phyloP scores from a whole-genome alignment of 805 yeast genomes.

The Zygotorulaspora chibaensis region DNA sequence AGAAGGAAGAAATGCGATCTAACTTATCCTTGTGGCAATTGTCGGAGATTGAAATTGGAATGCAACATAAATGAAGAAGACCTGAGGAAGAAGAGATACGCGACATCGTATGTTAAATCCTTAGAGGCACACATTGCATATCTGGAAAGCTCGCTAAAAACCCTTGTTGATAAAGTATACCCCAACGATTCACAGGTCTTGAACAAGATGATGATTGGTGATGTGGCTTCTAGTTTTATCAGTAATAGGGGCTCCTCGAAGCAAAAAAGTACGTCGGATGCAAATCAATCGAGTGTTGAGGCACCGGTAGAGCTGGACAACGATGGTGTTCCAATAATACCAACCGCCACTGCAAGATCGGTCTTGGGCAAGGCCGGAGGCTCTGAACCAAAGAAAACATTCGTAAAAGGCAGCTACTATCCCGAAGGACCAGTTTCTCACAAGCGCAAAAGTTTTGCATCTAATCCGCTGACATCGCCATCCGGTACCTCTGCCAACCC shows the following conservation, averaged over 20 bases:
- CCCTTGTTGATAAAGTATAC: conserved; percentile 21
- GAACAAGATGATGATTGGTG: conserved; percentile 21
- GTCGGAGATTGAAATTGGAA: conserved; percentile 40
- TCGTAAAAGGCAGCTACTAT: conserved; percentile 33
- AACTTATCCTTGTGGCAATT: conserved; percentile 46
- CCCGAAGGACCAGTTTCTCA: conserved; percentile 34
- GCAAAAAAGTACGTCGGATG: not conserved
- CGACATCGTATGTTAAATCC: conserved; percentile 46
- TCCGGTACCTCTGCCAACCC: conserved; percentile 13
- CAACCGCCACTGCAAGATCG: not conserved
- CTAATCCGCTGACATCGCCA: conserved; percentile 6
- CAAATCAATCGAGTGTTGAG: not conserved
- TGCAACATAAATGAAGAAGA: conserved; percentile 48
- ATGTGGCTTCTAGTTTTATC: conserved; percentile 15
- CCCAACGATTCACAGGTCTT: conserved; percentile 20
- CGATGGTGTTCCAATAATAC: not conserved
- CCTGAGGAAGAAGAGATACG: conserved; percentile 48
- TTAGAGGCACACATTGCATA: conserved; percentile 36
- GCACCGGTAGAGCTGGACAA: not conserved
- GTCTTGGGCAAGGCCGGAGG: not conserved
- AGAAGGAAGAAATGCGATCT: conserved; percentile 46
- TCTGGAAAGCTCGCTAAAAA: conserved; percentile 27
- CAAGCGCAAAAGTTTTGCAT: conserved; percentile 15
- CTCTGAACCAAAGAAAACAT: conserved; percentile 16
- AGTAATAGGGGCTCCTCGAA: not conserved